A percentile compares a stretch with the other conserved stretches of the same genome.
These are phyloP conservation scores for Porphyra umbilicalis DNA, from an alignment of 31 red algal genomes.

Conservation along the genomic window DNA sequence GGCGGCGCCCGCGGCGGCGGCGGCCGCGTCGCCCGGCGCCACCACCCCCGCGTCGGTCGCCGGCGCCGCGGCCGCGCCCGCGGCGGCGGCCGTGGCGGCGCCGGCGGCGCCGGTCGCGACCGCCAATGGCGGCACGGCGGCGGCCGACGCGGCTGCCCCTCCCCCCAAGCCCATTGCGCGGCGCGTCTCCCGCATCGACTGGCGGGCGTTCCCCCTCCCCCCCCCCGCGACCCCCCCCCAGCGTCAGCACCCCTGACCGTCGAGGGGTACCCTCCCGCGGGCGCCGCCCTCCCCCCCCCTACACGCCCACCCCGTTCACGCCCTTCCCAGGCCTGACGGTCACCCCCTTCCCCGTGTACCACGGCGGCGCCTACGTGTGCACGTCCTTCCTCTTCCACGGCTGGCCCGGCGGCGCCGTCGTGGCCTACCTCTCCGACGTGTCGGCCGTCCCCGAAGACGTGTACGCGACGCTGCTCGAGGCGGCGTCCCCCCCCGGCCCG, in stretches of 20 bases:
- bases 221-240: background rate
- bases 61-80: background rate
- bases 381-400: conserved; percentile 35
- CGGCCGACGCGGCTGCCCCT: background rate
- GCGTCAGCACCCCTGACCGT: background rate
- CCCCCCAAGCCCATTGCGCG: conserved; percentile 17
- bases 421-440: conserved; percentile 57
- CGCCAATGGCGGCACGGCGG: background rate
- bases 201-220: conserved; percentile 31
- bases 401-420: conserved; percentile 6
- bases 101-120: too few relatives aligned
- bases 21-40: background rate
- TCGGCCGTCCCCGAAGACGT: conserved; percentile 24
- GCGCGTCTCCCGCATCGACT: conserved; percentile 41
- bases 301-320: conserved; percentile 12
- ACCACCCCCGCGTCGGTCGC: background rate
- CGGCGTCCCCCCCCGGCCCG: conserved; percentile 13
- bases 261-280: background rate
- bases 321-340: conserved; percentile 38
- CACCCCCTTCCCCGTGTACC: conserved; percentile 42
- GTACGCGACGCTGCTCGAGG: conserved; percentile 9
- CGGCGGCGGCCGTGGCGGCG: too few relatives aligned
- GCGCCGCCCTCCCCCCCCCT: background rate
- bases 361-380: conserved; percentile 49
- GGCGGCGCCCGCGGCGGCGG: background rate